phyloP scores from a whole-genome alignment of 306 rosid species.

The Elaeagnus macrophylla region DNA sequence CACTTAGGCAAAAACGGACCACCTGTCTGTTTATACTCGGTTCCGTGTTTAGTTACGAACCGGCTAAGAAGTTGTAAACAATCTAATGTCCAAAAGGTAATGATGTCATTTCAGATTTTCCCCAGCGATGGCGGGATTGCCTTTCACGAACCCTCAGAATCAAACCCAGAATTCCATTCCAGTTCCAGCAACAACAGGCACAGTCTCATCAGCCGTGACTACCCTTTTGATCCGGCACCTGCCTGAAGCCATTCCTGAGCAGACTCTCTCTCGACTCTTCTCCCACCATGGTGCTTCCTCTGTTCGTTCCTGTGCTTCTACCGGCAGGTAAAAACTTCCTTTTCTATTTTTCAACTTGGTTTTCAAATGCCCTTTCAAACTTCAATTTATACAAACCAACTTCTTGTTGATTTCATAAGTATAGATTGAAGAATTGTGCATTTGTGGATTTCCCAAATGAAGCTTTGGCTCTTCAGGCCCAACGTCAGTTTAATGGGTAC shows the following conservation, averaged over 20 bases:
- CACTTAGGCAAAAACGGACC: too few species aligned
- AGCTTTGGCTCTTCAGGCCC: conserved; percentile 63
- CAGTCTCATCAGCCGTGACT: conserved; percentile 8
- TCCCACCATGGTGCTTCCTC: conserved; percentile 68
- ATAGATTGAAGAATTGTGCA: conserved; percentile 71
- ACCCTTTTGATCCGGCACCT: conserved; percentile 63
- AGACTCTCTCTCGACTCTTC: conserved; percentile 56
- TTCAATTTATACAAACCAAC: not conserved
- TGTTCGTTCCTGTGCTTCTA: conserved; percentile 43
- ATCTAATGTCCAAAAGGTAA: too few species aligned
- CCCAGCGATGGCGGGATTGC: too few species aligned
- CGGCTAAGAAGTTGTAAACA: too few species aligned
- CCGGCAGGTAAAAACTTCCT: conserved; percentile 27
- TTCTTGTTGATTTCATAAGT: not conserved
- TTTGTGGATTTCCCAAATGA: conserved; percentile 65
- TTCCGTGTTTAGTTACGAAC: too few species aligned
- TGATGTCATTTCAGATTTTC: too few species aligned
- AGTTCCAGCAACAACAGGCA: conserved; percentile 22
- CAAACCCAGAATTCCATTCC: conserved; percentile 13
- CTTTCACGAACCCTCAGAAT: conserved; percentile 5
- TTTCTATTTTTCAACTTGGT: not conserved
- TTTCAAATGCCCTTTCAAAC: not conserved
- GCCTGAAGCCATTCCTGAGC: conserved; percentile 67
- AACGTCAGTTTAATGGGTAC: conserved; percentile 65
- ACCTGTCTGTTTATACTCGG: too few species aligned